A percentile compares a stretch with the other conserved stretches of the same genome.
Evolutionary conservation across 352 stramenopile genomes (phyloP).

Genomic region (Phytophthora crassamura): DNA sequence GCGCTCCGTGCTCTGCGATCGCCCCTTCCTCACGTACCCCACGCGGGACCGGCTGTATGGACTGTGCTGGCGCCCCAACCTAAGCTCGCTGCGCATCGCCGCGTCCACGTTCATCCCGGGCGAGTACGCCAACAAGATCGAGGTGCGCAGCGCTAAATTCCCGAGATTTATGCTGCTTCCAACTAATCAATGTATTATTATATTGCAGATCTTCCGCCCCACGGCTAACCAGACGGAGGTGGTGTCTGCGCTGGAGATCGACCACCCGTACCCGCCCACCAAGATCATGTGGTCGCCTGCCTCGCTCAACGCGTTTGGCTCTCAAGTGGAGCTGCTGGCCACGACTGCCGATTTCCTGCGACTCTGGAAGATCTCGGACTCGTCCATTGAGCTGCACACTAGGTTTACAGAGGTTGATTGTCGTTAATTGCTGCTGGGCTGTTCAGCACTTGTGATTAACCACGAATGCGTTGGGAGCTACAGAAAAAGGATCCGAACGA

Average conservation of each 20-base stretch:
- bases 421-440: background rate
- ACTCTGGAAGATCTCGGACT: slow-evolving; percentile 78
- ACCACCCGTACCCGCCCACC: slow-evolving; percentile 87
- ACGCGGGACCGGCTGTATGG: slow-evolving; percentile 75
- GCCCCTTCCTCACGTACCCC: slow-evolving; percentile 75
- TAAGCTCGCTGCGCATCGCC: slow-evolving; percentile 68
- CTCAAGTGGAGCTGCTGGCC: slow-evolving; percentile 72
- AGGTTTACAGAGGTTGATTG: slow-evolving; percentile 71
- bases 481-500: slow-evolving; percentile 77
- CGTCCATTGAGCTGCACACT: slow-evolving; percentile 76
- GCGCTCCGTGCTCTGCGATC: slow-evolving; percentile 43
- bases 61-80: slow-evolving; percentile 75
- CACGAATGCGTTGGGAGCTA: background rate
- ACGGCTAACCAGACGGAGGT: slow-evolving; percentile 61
- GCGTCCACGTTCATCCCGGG: slow-evolving; percentile 82
- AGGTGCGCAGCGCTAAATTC: slow-evolving; percentile 50
- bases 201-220: slow-evolving; percentile 67
- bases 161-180: background rate
- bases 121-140: slow-evolving; percentile 91
- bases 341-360: slow-evolving; percentile 88
- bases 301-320: slow-evolving; percentile 31
- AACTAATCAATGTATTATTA: slow-evolving; percentile 7
- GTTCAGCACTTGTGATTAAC: background rate
- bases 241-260: slow-evolving; percentile 71
- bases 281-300: slow-evolving; percentile 90